Evolutionary conservation across 2,329 filamentous ascomycete species (phyloP).

Genomic region (Fusarium sp.): DNA sequence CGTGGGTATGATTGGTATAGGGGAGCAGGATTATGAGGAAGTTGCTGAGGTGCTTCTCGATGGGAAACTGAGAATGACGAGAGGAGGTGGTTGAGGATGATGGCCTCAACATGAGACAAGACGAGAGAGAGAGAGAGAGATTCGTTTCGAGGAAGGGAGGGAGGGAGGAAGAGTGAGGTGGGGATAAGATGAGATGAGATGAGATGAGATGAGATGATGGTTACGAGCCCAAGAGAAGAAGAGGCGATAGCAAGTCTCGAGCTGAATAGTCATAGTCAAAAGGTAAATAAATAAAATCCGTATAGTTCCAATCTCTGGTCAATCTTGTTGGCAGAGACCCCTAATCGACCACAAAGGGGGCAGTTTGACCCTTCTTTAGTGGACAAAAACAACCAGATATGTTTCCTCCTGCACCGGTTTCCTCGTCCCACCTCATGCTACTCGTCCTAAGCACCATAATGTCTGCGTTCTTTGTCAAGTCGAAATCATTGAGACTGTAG

Average conservation of each 20-base stretch:
- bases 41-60: constrained; percentile 6
- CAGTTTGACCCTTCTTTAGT: too few relatives aligned
- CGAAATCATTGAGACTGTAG: constrained; percentile 14
- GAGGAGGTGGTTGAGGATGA: constrained; percentile 12
- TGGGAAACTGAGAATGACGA: constrained; percentile 1
- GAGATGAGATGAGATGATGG: constrained; percentile 14
- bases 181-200: constrained; percentile 6
- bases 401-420: constrained; percentile 21
- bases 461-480: constrained; percentile 6
- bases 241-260: constrained; percentile 4
- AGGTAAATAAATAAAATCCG: constrained; percentile 33
- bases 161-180: constrained; percentile 22
- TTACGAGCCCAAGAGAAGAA: constrained; percentile 7
- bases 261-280: constrained; percentile 14
- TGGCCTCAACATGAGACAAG: constrained; percentile 3
- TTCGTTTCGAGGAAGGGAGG: constrained; percentile 13
- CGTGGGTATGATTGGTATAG: constrained; percentile 44
- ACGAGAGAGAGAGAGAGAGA: constrained; percentile 13
- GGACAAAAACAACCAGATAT: background rate
- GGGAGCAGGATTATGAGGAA: constrained; percentile 21
- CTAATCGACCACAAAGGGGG: background rate
- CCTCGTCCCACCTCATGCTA: constrained; percentile 9
- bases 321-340: background rate
- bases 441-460: constrained; percentile 11
- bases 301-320: constrained; percentile 22